These are phyloP conservation scores for Solanum chiquidenum DNA, from an alignment of 257 asterid genomes.

Conservation along the genomic window DNA sequence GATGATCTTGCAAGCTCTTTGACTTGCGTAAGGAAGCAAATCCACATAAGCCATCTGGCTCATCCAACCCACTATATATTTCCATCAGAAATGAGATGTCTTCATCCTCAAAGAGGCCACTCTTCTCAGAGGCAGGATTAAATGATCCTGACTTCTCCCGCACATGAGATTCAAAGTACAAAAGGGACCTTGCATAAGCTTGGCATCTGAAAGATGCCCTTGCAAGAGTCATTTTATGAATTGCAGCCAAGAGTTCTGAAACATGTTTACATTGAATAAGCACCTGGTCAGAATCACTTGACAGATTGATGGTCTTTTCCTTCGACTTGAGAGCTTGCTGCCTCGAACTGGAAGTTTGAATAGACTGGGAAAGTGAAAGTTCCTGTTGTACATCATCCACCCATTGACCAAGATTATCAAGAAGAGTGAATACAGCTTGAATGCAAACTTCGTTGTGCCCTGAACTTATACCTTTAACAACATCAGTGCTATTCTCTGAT, in stretches of 20 bases:
- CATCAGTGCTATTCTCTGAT: constrained; percentile 45
- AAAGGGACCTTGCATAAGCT: constrained; percentile 88
- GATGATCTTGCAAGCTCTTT: constrained; percentile 73
- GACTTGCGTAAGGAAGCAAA: constrained; percentile 85
- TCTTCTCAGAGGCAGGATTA: constrained; percentile 82
- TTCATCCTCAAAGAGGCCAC: constrained; percentile 77
- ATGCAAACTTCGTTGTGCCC: constrained; percentile 92
- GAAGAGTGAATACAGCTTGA: constrained; percentile 91
- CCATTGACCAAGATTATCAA: constrained; percentile 99
- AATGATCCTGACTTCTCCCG: constrained; percentile 80
- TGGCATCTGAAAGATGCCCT: constrained; percentile 94
- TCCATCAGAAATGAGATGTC: constrained; percentile 90
- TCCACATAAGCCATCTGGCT: constrained; percentile 95
- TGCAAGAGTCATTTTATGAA: constrained; percentile 88
- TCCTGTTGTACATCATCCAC: constrained; percentile 90
- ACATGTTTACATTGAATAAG: constrained; percentile 77
- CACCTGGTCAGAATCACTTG: constrained; percentile 43
- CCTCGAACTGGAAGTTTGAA: constrained; percentile 42
- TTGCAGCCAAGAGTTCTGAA: constrained; percentile 69
- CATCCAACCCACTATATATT: constrained; percentile 82
- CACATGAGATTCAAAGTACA: constrained; percentile 84
- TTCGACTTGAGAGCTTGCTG: constrained; percentile 48
- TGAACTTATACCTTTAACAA: constrained; percentile 39
- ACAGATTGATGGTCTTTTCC: constrained; percentile 31
- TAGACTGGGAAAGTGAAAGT: constrained; percentile 80